Conservation (phyloP, 495 filamentous ascomycete species). For the Penicillium lividum region DNA sequence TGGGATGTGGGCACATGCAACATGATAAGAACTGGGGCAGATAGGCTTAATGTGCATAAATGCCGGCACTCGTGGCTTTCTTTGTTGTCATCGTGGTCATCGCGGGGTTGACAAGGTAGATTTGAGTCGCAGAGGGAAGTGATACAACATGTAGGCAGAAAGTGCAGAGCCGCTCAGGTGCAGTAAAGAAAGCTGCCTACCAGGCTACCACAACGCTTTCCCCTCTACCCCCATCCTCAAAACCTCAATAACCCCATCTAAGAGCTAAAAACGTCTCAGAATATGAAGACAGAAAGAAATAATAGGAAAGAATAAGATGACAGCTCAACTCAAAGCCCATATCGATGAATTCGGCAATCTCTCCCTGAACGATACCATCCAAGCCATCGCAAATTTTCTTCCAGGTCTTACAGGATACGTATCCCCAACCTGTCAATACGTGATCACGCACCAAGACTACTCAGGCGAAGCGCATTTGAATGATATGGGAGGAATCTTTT, state of each 20-base stretch:
- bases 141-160: no score
- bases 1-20: background rate
- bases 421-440: background rate
- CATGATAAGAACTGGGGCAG: background rate
- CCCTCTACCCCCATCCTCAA: no score
- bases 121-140: no score
- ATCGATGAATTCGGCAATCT: slow-evolving; percentile 9
- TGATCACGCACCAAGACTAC: slow-evolving; percentile 15
- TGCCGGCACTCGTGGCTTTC: background rate
- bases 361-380: slow-evolving; percentile 4
- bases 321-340: slow-evolving; percentile 10
- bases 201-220: no score
- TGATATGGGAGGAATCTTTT: slow-evolving; percentile 9
- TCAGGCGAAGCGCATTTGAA: slow-evolving; percentile 9
- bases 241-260: no score
- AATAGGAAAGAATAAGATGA: slow-evolving; percentile 5
- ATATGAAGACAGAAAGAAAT: background rate
- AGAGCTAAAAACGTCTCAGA: no score
- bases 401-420: slow-evolving; percentile 7
- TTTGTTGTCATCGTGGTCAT: no score
- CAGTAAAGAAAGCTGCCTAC: no score
- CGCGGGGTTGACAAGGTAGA: no score
- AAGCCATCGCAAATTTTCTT: slow-evolving; percentile 8
- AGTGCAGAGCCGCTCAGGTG: no score
- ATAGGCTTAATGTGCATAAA: background rate